Percentiles rank a stretch among this genome's conserved stretches.
These are phyloP conservation scores for Corchorus olitorius DNA, from an alignment of 345 rosid species.

Conservation along the genomic window DNA sequence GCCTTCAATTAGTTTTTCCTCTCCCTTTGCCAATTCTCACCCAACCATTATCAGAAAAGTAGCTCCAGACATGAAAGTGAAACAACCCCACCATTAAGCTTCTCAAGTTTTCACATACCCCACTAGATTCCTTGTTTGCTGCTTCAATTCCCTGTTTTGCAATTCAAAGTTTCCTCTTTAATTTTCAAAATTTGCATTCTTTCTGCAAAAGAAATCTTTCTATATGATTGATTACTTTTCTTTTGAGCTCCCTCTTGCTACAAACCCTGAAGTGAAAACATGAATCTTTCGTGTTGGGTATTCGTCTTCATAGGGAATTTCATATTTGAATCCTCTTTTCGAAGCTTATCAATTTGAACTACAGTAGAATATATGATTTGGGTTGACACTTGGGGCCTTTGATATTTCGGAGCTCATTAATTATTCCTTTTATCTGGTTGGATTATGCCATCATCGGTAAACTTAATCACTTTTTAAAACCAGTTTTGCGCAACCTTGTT, in stretches of 20 bases:
- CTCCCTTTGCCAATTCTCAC: background rate
- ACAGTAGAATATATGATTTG: background rate
- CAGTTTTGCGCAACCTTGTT: background rate
- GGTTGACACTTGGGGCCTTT: background rate
- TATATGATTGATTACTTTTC: background rate
- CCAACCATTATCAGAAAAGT: constrained; percentile 3
- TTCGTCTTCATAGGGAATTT: background rate
- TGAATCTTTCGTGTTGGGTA: background rate
- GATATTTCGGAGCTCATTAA: background rate
- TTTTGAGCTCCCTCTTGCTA: background rate
- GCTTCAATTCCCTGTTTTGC: constrained; percentile 14
- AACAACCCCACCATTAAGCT: constrained; percentile 15
- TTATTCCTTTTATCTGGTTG: background rate
- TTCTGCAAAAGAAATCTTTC: background rate
- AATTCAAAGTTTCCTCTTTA: background rate
- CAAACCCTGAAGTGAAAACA: constrained; percentile 14
- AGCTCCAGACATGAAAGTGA: background rate
- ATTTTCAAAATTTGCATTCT: background rate
- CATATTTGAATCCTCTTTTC: background rate
- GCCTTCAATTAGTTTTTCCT: background rate
- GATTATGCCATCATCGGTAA: background rate
- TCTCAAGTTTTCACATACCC: constrained; percentile 8
- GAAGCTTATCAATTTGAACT: background rate
- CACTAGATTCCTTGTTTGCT: background rate
- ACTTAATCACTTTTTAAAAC: background rate